Evolutionary conservation across 208 protist species (phyloP).

Genomic region (Leishmania martiniquensis): DNA sequence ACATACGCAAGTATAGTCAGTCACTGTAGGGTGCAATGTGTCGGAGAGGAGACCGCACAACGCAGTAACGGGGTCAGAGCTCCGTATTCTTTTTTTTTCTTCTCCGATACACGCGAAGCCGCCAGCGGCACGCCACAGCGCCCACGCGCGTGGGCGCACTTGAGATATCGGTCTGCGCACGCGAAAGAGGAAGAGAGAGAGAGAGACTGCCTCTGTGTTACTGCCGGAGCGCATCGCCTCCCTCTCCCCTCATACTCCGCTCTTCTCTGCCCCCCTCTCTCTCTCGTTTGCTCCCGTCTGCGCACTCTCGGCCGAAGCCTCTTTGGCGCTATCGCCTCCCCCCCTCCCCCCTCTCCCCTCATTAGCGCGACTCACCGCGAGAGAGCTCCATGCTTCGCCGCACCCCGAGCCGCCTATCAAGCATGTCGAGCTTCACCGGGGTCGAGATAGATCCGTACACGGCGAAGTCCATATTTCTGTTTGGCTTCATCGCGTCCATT

Average conservation of each 20-base stretch:
- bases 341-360: neutral
- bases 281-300: too few species aligned
- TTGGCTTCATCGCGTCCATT: conserved; percentile 74
- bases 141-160: neutral
- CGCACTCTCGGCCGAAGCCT: neutral
- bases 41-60: neutral
- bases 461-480: conserved; percentile 79
- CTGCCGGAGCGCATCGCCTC: neutral
- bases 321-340: neutral
- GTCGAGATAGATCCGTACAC: conserved; percentile 83
- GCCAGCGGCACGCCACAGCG: neutral
- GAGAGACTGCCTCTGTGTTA: neutral
- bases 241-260: neutral
- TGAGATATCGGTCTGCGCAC: neutral
- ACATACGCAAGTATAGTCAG: neutral
- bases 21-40: neutral
- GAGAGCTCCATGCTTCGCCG: conserved; percentile 66
- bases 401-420: conserved; percentile 48
- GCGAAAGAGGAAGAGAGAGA: neutral
- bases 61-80: neutral
- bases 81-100: too few species aligned
- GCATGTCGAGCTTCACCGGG: conserved; percentile 57
- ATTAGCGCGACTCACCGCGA: neutral
- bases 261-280: neutral
- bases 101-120: neutral